Base-by-base conservation (phyloP, 441 rosid species). In the Pelargonium fulgidum region DNA sequence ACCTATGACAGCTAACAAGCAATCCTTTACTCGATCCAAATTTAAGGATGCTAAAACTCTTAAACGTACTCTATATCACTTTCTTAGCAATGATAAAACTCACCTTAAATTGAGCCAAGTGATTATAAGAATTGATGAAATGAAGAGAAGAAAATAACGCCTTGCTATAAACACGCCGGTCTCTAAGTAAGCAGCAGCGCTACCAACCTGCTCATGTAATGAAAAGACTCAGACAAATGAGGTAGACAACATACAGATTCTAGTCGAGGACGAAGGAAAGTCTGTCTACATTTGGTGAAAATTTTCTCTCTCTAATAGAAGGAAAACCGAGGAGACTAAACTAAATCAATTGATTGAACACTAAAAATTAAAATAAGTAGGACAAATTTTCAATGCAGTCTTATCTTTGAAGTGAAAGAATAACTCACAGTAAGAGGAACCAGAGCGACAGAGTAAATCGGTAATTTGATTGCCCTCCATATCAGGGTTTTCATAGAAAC, bases 41-140 rank as follows among this genome's bases (percentile, higher is more conserved):
- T 16, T 63, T 26, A 63, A 64, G 13, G 22, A 4, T 64, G 54
- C 29, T 65, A 26, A 29, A 22, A 65, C 68, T 56, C 13, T 45
- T 29, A 4, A 29, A 62, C 14, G 42, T 42, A 16, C 26, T 10
- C 26, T 2, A 66, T 7, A 36, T 54, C 58, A 63, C 48, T 29
- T 19, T 4, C 5, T 11, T 13, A 20, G 17, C 47, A 22, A 14
- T 62, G 26, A 24, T 0, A 68, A 66, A 74, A 78, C 76, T 63
- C 64, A 86, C 98, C 98, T 90, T 74, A 93, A 72, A 75, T 93
- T 93, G 48, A 93, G 88, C 97, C 96, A 93, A 54, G 89, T 78
- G 69, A 93, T 90, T 48, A 89, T 78, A 58, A 89, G 82, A 63
- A 90, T 10, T n/a, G 98, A 93, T 65, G 96, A 89, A 81, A 75